These are phyloP conservation scores for Cutaneotrichosporon cutaneum DNA, from an alignment of 1,284 basidiomycete genomes.

Conservation along the genomic window DNA sequence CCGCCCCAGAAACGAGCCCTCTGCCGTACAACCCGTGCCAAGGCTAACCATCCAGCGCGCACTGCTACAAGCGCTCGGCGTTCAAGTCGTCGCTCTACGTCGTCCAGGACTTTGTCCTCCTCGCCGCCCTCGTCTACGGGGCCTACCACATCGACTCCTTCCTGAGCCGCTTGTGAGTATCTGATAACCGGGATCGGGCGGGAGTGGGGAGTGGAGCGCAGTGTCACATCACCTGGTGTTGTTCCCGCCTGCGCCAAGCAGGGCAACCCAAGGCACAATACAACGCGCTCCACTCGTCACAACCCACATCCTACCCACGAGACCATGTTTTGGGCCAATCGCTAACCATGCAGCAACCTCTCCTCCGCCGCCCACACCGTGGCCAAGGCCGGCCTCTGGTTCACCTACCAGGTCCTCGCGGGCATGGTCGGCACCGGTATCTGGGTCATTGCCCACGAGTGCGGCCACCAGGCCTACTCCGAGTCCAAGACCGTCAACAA, in stretches of 20 bases:
- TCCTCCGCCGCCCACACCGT: conserved; percentile 61
- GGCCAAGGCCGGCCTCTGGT: conserved; percentile 68
- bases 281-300: neutral
- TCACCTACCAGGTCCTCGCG: conserved; percentile 74
- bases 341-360: conserved; percentile 22
- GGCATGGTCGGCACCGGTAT: conserved; percentile 89
- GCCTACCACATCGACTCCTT: conserved; percentile 66
- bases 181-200: neutral
- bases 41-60: conserved; percentile 58
- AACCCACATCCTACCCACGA: neutral
- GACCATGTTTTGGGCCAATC: neutral
- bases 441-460: conserved; percentile 80
- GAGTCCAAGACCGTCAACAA: conserved; percentile 93
- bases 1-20: neutral
- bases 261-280: neutral
- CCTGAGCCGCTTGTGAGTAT: conserved; percentile 42
- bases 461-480: conserved; percentile 97
- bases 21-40: neutral
- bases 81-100: conserved; percentile 80
- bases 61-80: conserved; percentile 91
- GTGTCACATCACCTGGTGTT: neutral
- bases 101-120: conserved; percentile 70
- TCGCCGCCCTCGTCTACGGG: conserved; percentile 68
- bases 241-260: neutral
- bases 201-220: neutral